Evolutionary conservation across 2,329 filamentous ascomycete genomes (phyloP), one percentile per base, ranked within the genome.

Genomic region (Aspergillus fijiensis): DNA sequence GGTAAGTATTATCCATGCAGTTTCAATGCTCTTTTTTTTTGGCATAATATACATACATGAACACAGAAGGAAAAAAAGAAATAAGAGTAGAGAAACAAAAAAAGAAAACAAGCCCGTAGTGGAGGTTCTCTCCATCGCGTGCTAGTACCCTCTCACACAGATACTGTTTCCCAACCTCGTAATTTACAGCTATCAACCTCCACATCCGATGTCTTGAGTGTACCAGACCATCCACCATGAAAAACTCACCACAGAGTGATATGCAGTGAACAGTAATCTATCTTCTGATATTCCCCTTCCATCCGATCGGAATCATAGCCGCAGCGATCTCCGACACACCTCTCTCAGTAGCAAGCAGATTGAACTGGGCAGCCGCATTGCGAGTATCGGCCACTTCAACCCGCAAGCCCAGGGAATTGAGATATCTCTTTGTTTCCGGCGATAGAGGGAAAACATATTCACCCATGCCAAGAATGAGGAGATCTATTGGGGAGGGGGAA

Each of bases 331-430:
- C 89, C 21, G 87, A 83, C 5, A 95, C 87, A 1, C 95, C 94
- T 55, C 95, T 82, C 79, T 99, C 95, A 19, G 92, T 98, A n/a
- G 92, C 94, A 57, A 99, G 79, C 70, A 99, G 74, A 73, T 99
- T 99, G 76, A 95, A 99, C 74, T 97, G 92, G 35, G 93, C 89
- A 1, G 94, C 91, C 9, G 95, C 95, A 77, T 98, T 98, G 64
- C 92, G 83, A 33, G 95, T 98, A 77, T 98, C 95, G 71, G 94
- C 84, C 3, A 97, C 84, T 71, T 99, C 95, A 5, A 98, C 82
- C 59, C 91, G 83, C 67, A 98, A 90, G 0, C 95, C 95, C 48
- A 98, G 76, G 31, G 85, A 84, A 63, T 88, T 89, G 59, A 99
- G 86, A 67, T 87, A 82, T 60, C 82, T 82, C 67, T 89, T 87